Conservation (phyloP, 768 basidiomycete species). For the Tubosaeta sp. region DNA sequence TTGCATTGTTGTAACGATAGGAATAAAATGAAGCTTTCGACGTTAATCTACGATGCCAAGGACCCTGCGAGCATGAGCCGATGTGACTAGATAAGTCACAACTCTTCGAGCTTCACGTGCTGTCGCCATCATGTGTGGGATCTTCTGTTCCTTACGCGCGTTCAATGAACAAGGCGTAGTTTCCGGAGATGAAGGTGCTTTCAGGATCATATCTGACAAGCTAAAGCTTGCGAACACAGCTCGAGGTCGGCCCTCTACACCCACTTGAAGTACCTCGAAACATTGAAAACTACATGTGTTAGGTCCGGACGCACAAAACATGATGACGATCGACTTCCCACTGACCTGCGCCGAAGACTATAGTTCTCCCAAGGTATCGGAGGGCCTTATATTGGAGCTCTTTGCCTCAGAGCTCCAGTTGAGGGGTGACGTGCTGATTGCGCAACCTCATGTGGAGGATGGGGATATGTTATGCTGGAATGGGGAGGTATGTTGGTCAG, state of each 20-base stretch:
- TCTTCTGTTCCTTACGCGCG: conserved; percentile 46
- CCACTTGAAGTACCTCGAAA: neutral
- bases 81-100: neutral
- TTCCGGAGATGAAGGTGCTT: conserved; percentile 10
- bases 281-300: conserved; percentile 1
- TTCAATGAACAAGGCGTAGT: conserved; percentile 5
- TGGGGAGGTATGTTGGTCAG: conserved; percentile 58
- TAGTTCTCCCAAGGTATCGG: neutral
- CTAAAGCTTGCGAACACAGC: conserved; percentile 49
- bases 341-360: conserved; percentile 5
- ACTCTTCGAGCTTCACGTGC: neutral
- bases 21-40: conserved; percentile 10
- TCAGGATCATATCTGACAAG: conserved; percentile 23
- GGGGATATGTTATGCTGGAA: conserved; percentile 79
- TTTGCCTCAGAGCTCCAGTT: conserved; percentile 75
- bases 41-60: no score
- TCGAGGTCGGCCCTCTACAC: conserved; percentile 43
- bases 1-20: conserved; percentile 11
- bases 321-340: conserved; percentile 21
- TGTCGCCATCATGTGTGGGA: conserved; percentile 59
- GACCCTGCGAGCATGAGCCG: no score
- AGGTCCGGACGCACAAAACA: conserved; percentile 67
- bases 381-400: conserved; percentile 40
- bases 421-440: conserved; percentile 51
- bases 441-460: conserved; percentile 63